A percentile compares a stretch with the other conserved stretches of the same genome.
Evolutionary conservation across 139 green algal genomes (phyloP).

Genomic region (Penium margaritaceum): DNA sequence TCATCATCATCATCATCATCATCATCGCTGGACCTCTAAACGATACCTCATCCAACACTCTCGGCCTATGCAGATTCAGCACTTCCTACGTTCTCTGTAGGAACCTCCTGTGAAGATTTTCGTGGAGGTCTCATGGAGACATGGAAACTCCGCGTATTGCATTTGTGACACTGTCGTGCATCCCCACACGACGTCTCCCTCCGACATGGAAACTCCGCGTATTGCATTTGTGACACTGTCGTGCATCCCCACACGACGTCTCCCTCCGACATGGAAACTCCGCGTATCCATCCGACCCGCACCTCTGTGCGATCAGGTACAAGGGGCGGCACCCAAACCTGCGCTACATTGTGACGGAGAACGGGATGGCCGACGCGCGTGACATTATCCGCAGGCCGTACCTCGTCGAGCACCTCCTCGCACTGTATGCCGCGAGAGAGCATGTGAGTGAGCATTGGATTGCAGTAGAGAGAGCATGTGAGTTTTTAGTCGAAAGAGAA

Average conservation of each 20-base stretch:
- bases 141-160: conserved; percentile 33
- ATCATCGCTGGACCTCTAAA: too few species aligned
- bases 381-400: conserved; percentile 29
- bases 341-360: conserved; percentile 24
- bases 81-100: background rate
- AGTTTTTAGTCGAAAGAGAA: too few species aligned
- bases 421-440: conserved; percentile 17
- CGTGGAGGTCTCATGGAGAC: background rate
- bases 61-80: too few species aligned
- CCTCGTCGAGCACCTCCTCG: conserved; percentile 30
- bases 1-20: too few species aligned
- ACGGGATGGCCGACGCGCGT: conserved; percentile 28
- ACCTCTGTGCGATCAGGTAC: conserved; percentile 4
- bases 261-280: too few species aligned
- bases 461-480: too few species aligned
- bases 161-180: conserved; percentile 31
- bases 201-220: too few species aligned
- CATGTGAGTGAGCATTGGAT: background rate
- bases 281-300: too few species aligned
- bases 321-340: background rate
- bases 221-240: too few species aligned
- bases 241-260: too few species aligned
- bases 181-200: too few species aligned
- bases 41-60: too few species aligned
- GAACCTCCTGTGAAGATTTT: background rate